Percentiles rank a stretch among this genome's conserved stretches.
Conservation (phyloP, 2,329 filamentous ascomycete genomes). For the Magnaporthiopsis incrustans region DNA sequence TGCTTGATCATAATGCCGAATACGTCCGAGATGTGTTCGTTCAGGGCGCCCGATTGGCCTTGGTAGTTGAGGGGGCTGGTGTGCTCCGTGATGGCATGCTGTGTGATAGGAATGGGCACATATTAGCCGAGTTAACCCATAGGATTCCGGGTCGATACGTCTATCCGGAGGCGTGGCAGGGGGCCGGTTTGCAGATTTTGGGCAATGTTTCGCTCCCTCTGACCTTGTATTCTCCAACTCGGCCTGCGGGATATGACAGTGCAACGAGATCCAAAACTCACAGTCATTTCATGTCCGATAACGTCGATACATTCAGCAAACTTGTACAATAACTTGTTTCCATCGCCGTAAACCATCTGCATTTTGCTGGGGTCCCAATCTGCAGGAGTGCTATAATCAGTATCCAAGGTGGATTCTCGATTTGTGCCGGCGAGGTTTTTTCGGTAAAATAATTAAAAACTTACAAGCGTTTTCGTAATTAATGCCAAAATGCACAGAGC, state of each 20-base stretch:
- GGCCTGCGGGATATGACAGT: not conserved
- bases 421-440: not conserved
- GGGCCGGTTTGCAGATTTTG: not conserved
- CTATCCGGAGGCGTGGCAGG: too few relatives aligned
- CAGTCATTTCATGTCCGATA: conserved; percentile 48
- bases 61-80: conserved; percentile 41
- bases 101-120: not conserved
- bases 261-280: conserved; percentile 9
- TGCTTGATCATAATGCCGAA: conserved; percentile 53
- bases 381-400: conserved; percentile 10
- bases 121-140: not conserved
- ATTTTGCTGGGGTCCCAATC: conserved; percentile 40
- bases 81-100: conserved; percentile 44
- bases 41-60: conserved; percentile 46
- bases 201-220: not conserved
- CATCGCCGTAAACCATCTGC: conserved; percentile 51
- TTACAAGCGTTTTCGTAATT: conserved; percentile 43
- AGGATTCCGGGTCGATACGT: too few relatives aligned
- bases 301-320: conserved; percentile 46
- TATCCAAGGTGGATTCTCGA: too few relatives aligned
- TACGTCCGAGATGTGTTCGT: conserved; percentile 48
- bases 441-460: conserved; percentile 11
- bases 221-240: not conserved
- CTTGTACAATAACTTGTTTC: conserved; percentile 40
- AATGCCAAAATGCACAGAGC: conserved; percentile 43